Evolutionary conservation across 768 basidiomycete genomes (phyloP), one percentile per base, ranked within the genome.

Genomic region (Lactarius psammicola): DNA sequence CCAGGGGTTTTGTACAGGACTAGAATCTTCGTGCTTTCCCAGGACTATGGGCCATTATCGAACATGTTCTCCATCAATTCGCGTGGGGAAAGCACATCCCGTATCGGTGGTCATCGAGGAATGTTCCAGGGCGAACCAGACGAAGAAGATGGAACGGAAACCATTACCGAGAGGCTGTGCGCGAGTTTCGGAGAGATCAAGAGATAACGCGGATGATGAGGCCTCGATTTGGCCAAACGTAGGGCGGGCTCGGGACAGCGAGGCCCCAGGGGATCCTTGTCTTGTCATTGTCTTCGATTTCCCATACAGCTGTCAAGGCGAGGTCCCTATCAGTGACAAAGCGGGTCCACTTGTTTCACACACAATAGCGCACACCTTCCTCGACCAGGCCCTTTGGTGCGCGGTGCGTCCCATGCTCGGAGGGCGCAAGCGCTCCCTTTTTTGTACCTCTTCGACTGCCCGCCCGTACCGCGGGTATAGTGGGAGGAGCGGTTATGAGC

Each of bases 231-330:
- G 33, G 54, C 2, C 77, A 71, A 40, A 77, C 79, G 34, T 66
- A 75, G 49, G 81, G 78, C 28, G 82, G 81, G 68, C 76, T 75
- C 57, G 81, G 66, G 1, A 74, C 73, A 2, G 75, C 73, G 56
- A 84, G 61, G 63, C 81, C 82, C 75, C 77, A 81, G 5, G 71
- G 60, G 36, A 76, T 72, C 31, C 72, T 74, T 3, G 61, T n/a
- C 42, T 77, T 75, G 60, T 79, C 72, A 54, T 76, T 70, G 28
- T 77, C 72, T 55, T 78, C 67, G 57, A 80, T 80, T 23, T 77
- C 56, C 62, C 62, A 63, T 30, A 40, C 56, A 20, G 62, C 62
- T 63, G 44, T 62, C 31, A 53, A 49, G 49, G 20, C 8, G 10
- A 46, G 18, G 34, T 26, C 11, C 44, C 9, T 51, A 49, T 30